phyloP scores from a whole-genome alignment of 75 land plant genomes.

The Pinus taeda region DNA sequence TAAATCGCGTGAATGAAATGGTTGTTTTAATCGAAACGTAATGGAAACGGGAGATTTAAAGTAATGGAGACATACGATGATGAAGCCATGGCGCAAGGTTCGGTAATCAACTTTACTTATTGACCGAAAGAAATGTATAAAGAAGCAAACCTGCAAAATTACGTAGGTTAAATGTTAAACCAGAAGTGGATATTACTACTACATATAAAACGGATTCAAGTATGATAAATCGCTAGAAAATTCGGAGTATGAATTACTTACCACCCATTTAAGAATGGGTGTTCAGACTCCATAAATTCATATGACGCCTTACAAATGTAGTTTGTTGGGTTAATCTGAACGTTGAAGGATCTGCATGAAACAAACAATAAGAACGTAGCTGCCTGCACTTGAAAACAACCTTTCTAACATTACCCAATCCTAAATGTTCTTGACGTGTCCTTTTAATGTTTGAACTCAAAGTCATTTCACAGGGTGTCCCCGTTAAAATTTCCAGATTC shows the following conservation, averaged over 20 bases:
- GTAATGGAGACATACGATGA: constrained; percentile 14
- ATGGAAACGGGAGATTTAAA: neutral
- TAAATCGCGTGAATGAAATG: neutral
- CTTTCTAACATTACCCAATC: neutral
- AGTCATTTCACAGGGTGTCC: neutral
- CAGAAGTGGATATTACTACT: neutral
- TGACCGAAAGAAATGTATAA: constrained; percentile 51
- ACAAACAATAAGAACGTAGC: neutral
- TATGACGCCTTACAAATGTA: constrained; percentile 31
- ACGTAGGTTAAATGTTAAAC: neutral
- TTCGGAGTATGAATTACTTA: constrained; percentile 14
- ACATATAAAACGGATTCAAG: neutral
- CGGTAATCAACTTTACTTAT: constrained; percentile 55
- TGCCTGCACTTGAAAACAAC: neutral
- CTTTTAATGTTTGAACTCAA: neutral
- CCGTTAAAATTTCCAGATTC: neutral
- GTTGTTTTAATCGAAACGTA: neutral
- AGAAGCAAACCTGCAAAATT: constrained; percentile 48
- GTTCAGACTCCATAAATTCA: constrained; percentile 15
- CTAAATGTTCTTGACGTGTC: neutral
- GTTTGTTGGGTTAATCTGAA: constrained; percentile 29
- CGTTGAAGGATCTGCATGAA: constrained; percentile 23
- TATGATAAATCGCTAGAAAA: neutral
- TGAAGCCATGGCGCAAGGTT: constrained; percentile 62
- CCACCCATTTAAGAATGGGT: constrained; percentile 25